Percentiles rank a stretch among this genome's conserved stretches.
phyloP scores from a whole-genome alignment of 768 basidiomycete species.

The Kwoniella sp. region DNA sequence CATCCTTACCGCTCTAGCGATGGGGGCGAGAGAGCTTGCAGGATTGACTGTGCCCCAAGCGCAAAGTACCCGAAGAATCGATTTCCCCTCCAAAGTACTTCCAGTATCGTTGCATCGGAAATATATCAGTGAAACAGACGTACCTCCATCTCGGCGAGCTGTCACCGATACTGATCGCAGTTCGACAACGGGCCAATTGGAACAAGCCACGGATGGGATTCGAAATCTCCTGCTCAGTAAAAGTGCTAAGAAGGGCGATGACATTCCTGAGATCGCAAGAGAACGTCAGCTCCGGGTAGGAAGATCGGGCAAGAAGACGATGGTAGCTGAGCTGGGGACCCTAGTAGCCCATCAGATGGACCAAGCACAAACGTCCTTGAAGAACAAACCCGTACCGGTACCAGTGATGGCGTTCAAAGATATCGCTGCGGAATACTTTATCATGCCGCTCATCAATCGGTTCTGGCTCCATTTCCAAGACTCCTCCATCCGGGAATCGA shows the following conservation, averaged over 20 bases:
- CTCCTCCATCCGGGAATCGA: constrained; percentile 72
- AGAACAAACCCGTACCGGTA: not conserved
- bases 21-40: constrained; percentile 82
- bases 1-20: constrained; percentile 80
- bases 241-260: constrained; percentile 62
- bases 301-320: constrained; percentile 11
- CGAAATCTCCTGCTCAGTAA: constrained; percentile 67
- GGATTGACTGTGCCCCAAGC: constrained; percentile 57
- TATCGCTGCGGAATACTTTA: constrained; percentile 83
- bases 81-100: constrained; percentile 81
- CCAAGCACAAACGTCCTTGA: not conserved
- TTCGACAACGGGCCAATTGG: constrained; percentile 57
- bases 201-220: constrained; percentile 66
- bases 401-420: constrained; percentile 58
- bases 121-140: constrained; percentile 62
- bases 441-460: constrained; percentile 84
- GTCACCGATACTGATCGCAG: not conserved
- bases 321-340: constrained; percentile 37
- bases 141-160: constrained; percentile 6
- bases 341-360: constrained; percentile 30
- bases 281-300: constrained; percentile 74
- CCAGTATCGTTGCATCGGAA: constrained; percentile 71
- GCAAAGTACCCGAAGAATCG: constrained; percentile 49
- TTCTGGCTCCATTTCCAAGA: constrained; percentile 94
- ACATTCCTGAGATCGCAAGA: constrained; percentile 67